These are phyloP conservation scores for Fusarium agapanthi DNA, from an alignment of 2,329 filamentous ascomycete genomes.

Conservation along the genomic window DNA sequence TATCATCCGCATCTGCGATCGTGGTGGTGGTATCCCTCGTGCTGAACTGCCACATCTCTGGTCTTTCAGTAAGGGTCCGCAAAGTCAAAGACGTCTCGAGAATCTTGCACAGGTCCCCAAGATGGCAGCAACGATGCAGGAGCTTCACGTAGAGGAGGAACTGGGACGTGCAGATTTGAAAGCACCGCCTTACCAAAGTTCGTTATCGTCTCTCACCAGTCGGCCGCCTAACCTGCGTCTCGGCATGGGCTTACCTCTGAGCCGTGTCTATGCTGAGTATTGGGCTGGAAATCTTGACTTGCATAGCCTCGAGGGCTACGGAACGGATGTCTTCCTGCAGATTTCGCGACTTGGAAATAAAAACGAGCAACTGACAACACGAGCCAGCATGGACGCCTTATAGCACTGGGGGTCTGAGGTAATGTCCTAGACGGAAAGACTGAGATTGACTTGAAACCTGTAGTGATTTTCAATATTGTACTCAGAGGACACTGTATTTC, in stretches of 20 bases:
- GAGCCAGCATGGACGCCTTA: constrained; percentile 80
- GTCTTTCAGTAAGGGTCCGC: constrained; percentile 95
- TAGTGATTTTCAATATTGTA: background rate
- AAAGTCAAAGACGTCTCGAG: constrained; percentile 77
- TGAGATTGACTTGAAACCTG: background rate
- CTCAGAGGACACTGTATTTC: constrained; percentile 7
- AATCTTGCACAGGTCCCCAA: constrained; percentile 89
- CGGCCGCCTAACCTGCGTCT: constrained; percentile 86
- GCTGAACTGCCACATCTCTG: constrained; percentile 90
- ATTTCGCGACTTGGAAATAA: constrained; percentile 98
- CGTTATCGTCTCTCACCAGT: constrained; percentile 80
- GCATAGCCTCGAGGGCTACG: constrained; percentile 94
- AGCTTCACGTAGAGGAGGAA: constrained; percentile 67
- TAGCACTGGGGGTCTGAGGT: constrained; percentile 46
- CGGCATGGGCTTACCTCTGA: constrained; percentile 93
- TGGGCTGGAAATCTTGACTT: constrained; percentile 94
- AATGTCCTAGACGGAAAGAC: constrained; percentile 18
- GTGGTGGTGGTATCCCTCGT: constrained; percentile 88
- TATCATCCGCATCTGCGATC: constrained; percentile 95
- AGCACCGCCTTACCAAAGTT: constrained; percentile 60
- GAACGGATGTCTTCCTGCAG: constrained; percentile 93
- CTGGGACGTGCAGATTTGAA: constrained; percentile 53
- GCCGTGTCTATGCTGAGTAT: constrained; percentile 94
- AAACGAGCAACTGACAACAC: constrained; percentile 88
- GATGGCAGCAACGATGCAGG: constrained; percentile 93